Evolutionary conservation across 2,329 filamentous ascomycete species (phyloP), one percentile per base, ranked within the genome.

Genomic region (Aspergillus pseudoglaucus): DNA sequence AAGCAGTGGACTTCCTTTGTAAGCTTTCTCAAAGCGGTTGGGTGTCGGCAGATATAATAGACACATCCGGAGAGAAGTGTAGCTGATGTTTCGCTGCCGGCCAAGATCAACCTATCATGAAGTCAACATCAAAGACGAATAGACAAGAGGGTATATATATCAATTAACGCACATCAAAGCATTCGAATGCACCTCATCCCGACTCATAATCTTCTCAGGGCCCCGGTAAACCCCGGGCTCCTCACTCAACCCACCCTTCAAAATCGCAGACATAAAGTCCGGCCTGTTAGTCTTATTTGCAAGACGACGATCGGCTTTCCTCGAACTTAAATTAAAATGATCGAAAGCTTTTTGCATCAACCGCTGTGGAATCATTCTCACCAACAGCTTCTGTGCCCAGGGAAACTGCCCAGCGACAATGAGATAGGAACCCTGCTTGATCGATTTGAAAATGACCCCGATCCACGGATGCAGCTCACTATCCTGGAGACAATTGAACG

Each of bases 31-130:
- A 59, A 56, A 6, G 43, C 46, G 0, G 43, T 42, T 1, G 56
- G 53, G 9, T 61, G 53, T 0, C 47, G 52, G 4, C 61, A 58
- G 1, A 69, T 53, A 17, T 59, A 57, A 39, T 56, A 71, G 3
- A 62, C 62, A 6, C 58, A 59, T 1, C 69, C 70, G 0, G 64
- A 65, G 1, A 75, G 57, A 3, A 68, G 42, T 0, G 71, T 73
- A 2, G 70, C 70, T 0, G 68, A 64, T 3, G 71, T 74, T 48
- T 70, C 67, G 10, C 59, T 65, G 1, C 69, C 69, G 6, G 64
- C 69, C 6, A 69, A 42, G 5, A 71, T 58, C 2, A 70, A 59
- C 56, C 61, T 62, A 10, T 57, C 14, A 47, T 47, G 18, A 39
- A 15, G 8, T 35, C 8, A 35, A n/a, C 33, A 35, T 2, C 4